A percentile compares a stretch with the other conserved stretches of the same genome.
Evolutionary conservation across 1,284 basidiomycete genomes (phyloP).

Genomic region (Megacollybia platyphylla): DNA sequence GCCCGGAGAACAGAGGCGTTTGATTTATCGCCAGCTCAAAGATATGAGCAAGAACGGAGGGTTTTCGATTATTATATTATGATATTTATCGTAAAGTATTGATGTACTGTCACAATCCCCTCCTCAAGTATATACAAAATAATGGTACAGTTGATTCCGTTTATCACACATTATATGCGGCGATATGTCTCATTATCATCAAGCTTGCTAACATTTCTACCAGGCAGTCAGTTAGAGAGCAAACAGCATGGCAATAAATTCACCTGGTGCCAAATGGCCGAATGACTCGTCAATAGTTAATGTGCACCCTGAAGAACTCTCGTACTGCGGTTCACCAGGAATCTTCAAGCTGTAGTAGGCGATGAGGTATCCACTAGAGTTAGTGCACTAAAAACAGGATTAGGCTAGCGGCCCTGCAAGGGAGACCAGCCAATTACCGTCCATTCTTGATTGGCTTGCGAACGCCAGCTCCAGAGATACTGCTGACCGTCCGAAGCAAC

Average conservation of each 20-base stretch:
- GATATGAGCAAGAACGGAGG: too few relatives aligned
- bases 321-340: conserved; percentile 40
- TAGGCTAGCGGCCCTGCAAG: background rate
- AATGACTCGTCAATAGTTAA: conserved; percentile 51
- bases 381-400: conserved; percentile 33
- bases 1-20: too few relatives aligned
- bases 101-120: too few relatives aligned
- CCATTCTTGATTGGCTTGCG: conserved; percentile 42
- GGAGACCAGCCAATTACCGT: conserved; percentile 27
- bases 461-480: conserved; percentile 42
- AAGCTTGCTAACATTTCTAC: conserved; percentile 48
- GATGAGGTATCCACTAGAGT: conserved; percentile 33
- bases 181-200: conserved; percentile 56
- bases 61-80: too few relatives aligned
- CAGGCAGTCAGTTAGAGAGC: conserved; percentile 4
- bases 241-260: conserved; percentile 9
- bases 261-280: conserved; percentile 39
- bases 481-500: conserved; percentile 41
- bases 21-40: too few relatives aligned
- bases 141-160: too few relatives aligned
- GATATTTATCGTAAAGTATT: too few relatives aligned
- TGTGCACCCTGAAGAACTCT: conserved; percentile 41
- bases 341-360: conserved; percentile 47
- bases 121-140: too few relatives aligned
- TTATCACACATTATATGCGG: conserved; percentile 29